Percentiles rank a stretch among this genome's conserved stretches.
phyloP scores from a whole-genome alignment of 2,329 filamentous ascomycete species.

The Epichloe uncinata region DNA sequence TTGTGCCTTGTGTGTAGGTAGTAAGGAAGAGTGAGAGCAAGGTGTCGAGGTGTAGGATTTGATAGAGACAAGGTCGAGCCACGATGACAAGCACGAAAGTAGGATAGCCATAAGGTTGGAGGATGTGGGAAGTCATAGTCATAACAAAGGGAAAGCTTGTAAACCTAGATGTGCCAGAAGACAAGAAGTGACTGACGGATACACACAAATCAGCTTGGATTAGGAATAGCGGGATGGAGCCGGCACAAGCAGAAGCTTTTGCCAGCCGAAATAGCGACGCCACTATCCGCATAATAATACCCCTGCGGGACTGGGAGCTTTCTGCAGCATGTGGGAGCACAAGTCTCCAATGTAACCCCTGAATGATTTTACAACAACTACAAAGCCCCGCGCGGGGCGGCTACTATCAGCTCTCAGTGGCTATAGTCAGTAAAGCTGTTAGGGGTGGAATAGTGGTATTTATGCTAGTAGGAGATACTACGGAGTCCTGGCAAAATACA shows the following conservation, averaged over 20 bases:
- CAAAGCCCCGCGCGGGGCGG: no score
- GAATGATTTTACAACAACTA: no score
- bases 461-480: no score
- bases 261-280: conserved; percentile 2
- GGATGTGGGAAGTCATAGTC: neutral
- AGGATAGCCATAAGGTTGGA: no score
- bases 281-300: neutral
- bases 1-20: no score
- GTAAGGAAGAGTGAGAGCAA: neutral
- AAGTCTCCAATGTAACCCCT: no score
- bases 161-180: neutral
- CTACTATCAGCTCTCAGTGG: no score
- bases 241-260: neutral
- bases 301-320: no score
- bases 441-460: no score
- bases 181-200: neutral
- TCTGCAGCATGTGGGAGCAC: no score
- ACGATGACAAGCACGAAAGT: neutral
- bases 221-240: neutral
- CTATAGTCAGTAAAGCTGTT: no score
- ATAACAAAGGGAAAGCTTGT: neutral
- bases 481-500: no score
- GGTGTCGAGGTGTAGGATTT: neutral
- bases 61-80: neutral
- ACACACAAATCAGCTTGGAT: neutral